These are phyloP conservation scores for Colletotrichum eremochloae DNA, from an alignment of 2,329 filamentous ascomycete species.

Conservation along the genomic window DNA sequence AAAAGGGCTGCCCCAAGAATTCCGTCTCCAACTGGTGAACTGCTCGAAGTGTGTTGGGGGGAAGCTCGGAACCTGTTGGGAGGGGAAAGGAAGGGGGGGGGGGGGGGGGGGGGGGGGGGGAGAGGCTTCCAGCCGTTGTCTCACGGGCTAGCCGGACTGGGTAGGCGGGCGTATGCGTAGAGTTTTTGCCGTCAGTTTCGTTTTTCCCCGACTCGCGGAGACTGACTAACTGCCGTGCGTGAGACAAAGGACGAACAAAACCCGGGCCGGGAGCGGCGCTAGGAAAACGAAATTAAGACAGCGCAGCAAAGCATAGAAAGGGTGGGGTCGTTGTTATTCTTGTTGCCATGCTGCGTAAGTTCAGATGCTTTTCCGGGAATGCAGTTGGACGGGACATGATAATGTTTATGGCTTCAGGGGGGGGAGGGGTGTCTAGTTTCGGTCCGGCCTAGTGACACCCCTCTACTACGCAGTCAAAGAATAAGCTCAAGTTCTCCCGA, in stretches of 20 bases:
- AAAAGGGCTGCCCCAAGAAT: constrained; percentile 25
- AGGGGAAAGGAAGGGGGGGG: neutral
- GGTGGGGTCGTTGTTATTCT: neutral
- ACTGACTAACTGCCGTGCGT: neutral
- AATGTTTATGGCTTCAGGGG: neutral
- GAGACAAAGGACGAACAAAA: constrained; percentile 40
- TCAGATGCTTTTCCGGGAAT: neutral
- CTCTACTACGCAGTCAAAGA: neutral
- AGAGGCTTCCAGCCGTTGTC: neutral
- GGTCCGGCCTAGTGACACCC: neutral
- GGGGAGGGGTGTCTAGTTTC: neutral
- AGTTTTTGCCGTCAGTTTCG: neutral
- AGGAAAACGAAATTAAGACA: constrained; percentile 8
- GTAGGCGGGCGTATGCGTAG: constrained; percentile 24
- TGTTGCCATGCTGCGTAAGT: neutral
- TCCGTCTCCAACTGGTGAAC: constrained; percentile 30
- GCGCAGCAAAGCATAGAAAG: neutral
- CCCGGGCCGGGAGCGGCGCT: constrained; percentile 31
- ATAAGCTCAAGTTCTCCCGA: neutral
- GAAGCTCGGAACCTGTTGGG: constrained; percentile 36
- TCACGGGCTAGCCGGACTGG: constrained; percentile 19
- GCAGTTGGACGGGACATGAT: neutral
- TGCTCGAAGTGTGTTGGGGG: constrained; percentile 36
- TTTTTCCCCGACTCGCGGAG: neutral
- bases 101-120: neutral